Percentiles rank a stretch among this genome's conserved stretches.
Evolutionary conservation across 768 basidiomycete genomes (phyloP).

Genomic region (Suillus sp.): DNA sequence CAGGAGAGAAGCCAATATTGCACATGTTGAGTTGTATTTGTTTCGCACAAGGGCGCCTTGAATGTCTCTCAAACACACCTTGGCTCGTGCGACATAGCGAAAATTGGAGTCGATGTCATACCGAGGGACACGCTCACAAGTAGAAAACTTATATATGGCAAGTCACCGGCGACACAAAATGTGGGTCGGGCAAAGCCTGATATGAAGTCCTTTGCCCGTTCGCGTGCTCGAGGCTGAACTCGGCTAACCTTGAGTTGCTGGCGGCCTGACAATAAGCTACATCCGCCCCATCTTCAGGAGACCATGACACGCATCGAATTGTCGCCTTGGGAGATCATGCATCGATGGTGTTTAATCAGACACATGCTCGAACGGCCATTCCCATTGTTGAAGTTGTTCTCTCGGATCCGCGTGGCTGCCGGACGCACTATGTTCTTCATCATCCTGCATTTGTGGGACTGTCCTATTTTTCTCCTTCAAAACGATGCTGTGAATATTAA

Average conservation of each 20-base stretch:
- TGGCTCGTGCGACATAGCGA: background rate
- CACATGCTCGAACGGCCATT: background rate
- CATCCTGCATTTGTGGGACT: background rate
- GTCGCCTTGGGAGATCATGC: background rate
- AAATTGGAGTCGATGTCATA: background rate
- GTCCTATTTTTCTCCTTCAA: background rate
- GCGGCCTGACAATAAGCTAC: background rate
- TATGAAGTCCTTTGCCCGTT: background rate
- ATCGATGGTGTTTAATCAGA: background rate
- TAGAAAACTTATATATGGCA: background rate
- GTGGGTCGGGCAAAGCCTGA: too few species aligned
- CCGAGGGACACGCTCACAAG: background rate
- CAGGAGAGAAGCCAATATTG: background rate
- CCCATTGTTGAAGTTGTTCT: background rate
- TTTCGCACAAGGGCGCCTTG: constrained; percentile 3
- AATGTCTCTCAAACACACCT: background rate
- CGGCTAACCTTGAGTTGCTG: too few species aligned
- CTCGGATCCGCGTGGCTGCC: background rate
- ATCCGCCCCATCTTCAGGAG: background rate
- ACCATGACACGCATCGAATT: background rate
- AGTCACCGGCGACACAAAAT: too few species aligned
- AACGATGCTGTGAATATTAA: background rate
- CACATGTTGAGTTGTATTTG: background rate
- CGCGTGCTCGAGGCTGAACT: background rate
- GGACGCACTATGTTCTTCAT: background rate